Evolutionary conservation across 441 rosid species (phyloP), one percentile per base, ranked within the genome.

Genomic region (Populus tomentosa): DNA sequence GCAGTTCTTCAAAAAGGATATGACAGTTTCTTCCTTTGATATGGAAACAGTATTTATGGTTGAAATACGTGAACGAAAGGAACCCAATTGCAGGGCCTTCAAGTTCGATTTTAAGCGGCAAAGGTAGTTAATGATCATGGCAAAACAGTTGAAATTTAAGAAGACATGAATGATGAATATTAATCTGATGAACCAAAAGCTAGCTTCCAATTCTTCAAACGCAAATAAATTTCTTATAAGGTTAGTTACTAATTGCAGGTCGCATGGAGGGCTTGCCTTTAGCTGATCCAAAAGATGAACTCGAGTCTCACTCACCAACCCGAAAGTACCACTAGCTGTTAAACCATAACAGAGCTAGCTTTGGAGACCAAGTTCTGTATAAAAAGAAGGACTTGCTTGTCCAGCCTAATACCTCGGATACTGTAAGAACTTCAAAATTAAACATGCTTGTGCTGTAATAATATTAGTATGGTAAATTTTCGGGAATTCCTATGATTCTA

Each of bases 1-100:
- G 75, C 88, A 87, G 74, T 74, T 81, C 78, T 74, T 76, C 80
- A 85, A 59, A 69, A 84, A 84, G 68, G 69, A 75, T 85, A 72
- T 82, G 23, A 82, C 68, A 18, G 50, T 35, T 69, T 79, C 71
- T 63, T 78, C 83, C 26, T 78, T 70, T 2, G 42, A 66, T 18
- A 66, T 35, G 46, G 67, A 73, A 16, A 32, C 69, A 59, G 28
- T 71, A 46, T 35, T 14, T 18, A 3, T 40, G 36, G 71, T 21
- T 33, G 80, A 68, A n/a, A 50, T 14, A 26, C 28, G n/a, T 10
- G 40, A n/a, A 24, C 36, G 61, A 42, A 67, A 63, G 42, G 32
- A 59, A 68, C 24, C 50, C 23, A 72, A 18, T 63, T 35, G 59
- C 2, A 18, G 74, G 2, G 28, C 13, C 13, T 61, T 9, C 21